phyloP scores from a whole-genome alignment of 2,329 filamentous ascomycete genomes.

The Colletotrichum gigasporum region DNA sequence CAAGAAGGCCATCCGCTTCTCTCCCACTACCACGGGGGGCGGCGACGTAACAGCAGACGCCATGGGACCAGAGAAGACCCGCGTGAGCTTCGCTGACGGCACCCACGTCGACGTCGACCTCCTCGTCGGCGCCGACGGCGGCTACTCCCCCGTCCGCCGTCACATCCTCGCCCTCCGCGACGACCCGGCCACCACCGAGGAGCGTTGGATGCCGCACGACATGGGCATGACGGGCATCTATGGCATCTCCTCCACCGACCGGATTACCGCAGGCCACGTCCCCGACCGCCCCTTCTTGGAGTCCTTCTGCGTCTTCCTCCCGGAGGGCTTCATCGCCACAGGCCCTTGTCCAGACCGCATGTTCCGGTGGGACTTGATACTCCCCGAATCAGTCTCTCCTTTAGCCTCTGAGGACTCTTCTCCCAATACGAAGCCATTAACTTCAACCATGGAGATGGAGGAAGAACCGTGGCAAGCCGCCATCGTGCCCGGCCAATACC shows the following conservation, averaged over 20 bases:
- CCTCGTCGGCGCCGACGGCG: slow-evolving; percentile 36
- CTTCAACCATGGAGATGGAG: background rate
- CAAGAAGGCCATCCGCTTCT: slow-evolving; percentile 26
- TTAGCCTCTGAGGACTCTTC: rapidly evolving
- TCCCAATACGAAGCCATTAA: too few relatives aligned
- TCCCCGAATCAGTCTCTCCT: slow-evolving; percentile 29
- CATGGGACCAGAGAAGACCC: background rate
- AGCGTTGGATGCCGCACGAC: slow-evolving; percentile 35
- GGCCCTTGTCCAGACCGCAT: slow-evolving; percentile 32
- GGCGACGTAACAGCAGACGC: background rate
- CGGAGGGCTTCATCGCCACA: slow-evolving; percentile 33
- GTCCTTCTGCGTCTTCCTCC: slow-evolving; percentile 31
- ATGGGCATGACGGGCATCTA: slow-evolving; percentile 37
- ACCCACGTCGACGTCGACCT: slow-evolving; percentile 31
- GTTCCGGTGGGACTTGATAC: slow-evolving; percentile 38
- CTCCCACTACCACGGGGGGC: background rate
- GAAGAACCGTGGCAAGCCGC: slow-evolving; percentile 1
- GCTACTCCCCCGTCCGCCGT: slow-evolving; percentile 34
- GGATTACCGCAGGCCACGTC: background rate
- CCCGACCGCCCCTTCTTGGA: slow-evolving; percentile 27
- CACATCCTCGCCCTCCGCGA: slow-evolving; percentile 32
- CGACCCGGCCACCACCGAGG: slow-evolving; percentile 26
- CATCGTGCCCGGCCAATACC: slow-evolving; percentile 16
- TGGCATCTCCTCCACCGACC: slow-evolving; percentile 31
- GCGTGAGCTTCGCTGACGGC: background rate